Base-by-base conservation (phyloP, 2,329 filamentous ascomycete genomes). In the Ciborinia camelliae region DNA sequence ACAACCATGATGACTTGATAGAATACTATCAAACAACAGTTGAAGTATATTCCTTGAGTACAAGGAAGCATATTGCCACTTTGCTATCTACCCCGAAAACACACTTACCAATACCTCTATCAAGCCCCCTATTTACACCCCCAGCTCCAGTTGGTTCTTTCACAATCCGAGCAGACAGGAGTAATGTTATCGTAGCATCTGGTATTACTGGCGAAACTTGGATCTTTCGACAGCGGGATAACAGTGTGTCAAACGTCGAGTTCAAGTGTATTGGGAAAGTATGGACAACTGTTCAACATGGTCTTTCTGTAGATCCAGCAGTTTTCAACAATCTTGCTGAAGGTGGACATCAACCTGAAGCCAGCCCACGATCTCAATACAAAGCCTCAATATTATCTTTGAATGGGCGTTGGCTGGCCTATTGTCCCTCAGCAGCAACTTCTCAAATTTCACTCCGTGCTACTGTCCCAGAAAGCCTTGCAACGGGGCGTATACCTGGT, bases 131-230 rank as follows among this genome's bases (percentile, higher is more conserved):
- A 28, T 90, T 91, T 67, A 82, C 86, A 68, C 84, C 88, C 30
- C 91, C 91, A 10, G 77, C 84, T 10, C 88, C 91, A 0, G 83
- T 84, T 6, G 92, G 91, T 30, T 87, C 90, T 32, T 82, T 97
- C 65, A 87, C 84, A 52, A 80, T 97, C 63, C 85, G 89, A 71
- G 88, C 90, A 14, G 89, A 90, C 70, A 86, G 84, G 5, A 89
- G 87, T 39, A 90, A 85, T 71, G 74, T 97, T 45, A 82, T 88
- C 3, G 80, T 97, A 39, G 86, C 90, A 63, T 97, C 92, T 58
- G 92, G 92, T 3, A 79, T 83, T 28, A 97, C 91, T 58, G 94
- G 94, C 15, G 94, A 98, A 77, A 87, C 94, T 53, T 97, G 90
- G 82, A 80, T 97, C 9, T 98, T 84, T 71, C 79, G 81, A 10